Base-by-base conservation (phyloP, 495 filamentous ascomycete genomes). In the Hamigera avellanea region DNA sequence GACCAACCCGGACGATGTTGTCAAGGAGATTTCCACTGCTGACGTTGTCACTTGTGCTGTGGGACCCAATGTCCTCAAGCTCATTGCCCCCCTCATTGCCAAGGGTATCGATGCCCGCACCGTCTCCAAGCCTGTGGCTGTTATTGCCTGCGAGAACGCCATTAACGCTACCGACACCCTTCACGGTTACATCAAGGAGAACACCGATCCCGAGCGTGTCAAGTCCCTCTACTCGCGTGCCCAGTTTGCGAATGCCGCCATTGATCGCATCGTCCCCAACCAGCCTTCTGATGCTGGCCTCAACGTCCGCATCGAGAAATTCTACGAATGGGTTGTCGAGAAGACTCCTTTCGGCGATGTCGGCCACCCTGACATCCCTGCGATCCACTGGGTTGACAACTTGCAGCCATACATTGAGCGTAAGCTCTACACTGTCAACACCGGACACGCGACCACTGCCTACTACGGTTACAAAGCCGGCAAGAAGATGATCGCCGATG, bases 401-500 rank as follows among this genome's bases (percentile, higher is more conserved):
- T 73, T 98, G 16, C 70, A 76, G 52, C 91, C 91, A 35, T 98
- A 86, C 70, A 95, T 96, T 52, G 88, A 98, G 75, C 88, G 91
- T 61, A 98, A 98, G 69, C 78, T 98, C 42, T 98, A 85, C 72
- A 98, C 91, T 13, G 91, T 98, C 70, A 98, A 98, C 75, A 96
- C 91, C 16, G 80, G 86, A 32, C 91, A 98, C 54, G 91, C 93
- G 32, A 87, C 87, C n/a, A 86, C 89, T 16, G 91, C 91, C 35
- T 98, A 96, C 73, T 87, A 86, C 59, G 91, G 91, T 29, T 77
- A 91, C 68, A 64, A 82, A 53, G 73, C 75, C 25, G 75, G 80
- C 38, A 93, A 91, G 70, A 66, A 71, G 50, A 87, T 77, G 21
- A 86, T 98, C 41, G 83, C 89, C 47, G 89, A 96, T 39, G 79